These are phyloP conservation scores for Chlamydomonas applanata DNA, from an alignment of 139 green algal species.

Conservation along the genomic window DNA sequence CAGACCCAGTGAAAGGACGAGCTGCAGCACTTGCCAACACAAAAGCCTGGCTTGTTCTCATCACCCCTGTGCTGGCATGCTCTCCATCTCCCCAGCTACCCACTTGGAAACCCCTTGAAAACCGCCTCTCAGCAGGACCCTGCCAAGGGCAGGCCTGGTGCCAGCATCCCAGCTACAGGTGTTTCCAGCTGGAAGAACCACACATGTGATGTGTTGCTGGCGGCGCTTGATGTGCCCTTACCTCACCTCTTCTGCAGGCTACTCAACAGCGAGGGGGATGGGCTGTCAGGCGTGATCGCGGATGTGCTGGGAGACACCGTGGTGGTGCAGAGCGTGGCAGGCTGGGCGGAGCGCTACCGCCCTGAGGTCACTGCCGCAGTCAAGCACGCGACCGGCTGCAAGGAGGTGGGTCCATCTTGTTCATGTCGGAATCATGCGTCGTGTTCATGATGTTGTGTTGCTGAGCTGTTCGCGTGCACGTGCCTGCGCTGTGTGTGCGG, in stretches of 20 bases:
- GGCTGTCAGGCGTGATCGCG: constrained; percentile 63
- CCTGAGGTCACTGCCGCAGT: constrained; percentile 18
- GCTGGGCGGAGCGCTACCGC: constrained; percentile 48
- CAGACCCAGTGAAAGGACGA: too few species aligned
- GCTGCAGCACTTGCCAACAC: neutral
- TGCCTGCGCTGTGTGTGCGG: too few species aligned
- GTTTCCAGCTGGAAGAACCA: too few species aligned
- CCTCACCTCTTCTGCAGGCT: constrained; percentile 60
- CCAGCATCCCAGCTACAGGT: too few species aligned
- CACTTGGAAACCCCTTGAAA: too few species aligned
- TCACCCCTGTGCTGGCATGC: neutral
- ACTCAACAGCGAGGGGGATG: constrained; percentile 85
- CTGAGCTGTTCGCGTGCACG: too few species aligned
- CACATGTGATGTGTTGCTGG: neutral
- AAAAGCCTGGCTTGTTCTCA: neutral
- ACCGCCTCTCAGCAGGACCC: too few species aligned
- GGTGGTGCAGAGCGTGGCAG: constrained; percentile 45
- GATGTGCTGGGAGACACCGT: constrained; percentile 43
- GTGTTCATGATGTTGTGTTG: too few species aligned
- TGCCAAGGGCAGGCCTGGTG: too few species aligned
- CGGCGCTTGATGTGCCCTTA: neutral
- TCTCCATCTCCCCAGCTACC: too few species aligned
- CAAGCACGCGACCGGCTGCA: neutral
- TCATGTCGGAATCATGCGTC: neutral
- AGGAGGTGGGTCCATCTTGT: neutral